These are phyloP conservation scores for Puya raimondii DNA, from an alignment of 176 grass and related monocot genomes.

Conservation along the genomic window DNA sequence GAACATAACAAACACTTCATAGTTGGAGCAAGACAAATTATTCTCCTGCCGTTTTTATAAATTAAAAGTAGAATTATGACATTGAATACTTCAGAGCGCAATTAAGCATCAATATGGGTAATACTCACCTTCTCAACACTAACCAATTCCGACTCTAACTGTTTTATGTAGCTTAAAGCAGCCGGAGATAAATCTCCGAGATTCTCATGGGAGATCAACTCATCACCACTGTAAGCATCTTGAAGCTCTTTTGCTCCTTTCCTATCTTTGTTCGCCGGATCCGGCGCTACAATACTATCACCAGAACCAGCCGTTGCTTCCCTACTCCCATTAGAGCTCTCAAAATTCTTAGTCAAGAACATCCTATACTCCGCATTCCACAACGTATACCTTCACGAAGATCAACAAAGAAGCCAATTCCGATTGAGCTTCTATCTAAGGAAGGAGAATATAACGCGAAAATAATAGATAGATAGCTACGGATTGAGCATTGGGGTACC, in stretches of 20 bases:
- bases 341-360: conserved; percentile 25
- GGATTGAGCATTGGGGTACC: conserved; percentile 12
- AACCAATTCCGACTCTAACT: conserved; percentile 20
- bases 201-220: not conserved
- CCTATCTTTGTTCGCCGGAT: conserved; percentile 3
- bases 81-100: no score
- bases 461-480: not conserved
- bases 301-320: not conserved
- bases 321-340: conserved; percentile 13
- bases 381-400: conserved; percentile 21
- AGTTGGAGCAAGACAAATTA: no score
- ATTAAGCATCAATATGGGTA: not conserved
- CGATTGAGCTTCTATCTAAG: not conserved
- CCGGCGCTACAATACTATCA: not conserved
- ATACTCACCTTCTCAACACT: conserved; percentile 20
- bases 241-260: conserved; percentile 5
- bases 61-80: conserved; percentile 4
- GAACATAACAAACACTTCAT: not conserved
- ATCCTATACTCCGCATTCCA: conserved; percentile 39
- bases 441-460: not conserved
- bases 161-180: conserved; percentile 14
- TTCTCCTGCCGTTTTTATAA: not conserved
- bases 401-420: not conserved
- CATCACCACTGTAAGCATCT: not conserved
- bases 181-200: conserved; percentile 18